Evolutionary conservation across 1,139 yeast genomes (phyloP).

Genomic region (Fermentozyma sake): DNA sequence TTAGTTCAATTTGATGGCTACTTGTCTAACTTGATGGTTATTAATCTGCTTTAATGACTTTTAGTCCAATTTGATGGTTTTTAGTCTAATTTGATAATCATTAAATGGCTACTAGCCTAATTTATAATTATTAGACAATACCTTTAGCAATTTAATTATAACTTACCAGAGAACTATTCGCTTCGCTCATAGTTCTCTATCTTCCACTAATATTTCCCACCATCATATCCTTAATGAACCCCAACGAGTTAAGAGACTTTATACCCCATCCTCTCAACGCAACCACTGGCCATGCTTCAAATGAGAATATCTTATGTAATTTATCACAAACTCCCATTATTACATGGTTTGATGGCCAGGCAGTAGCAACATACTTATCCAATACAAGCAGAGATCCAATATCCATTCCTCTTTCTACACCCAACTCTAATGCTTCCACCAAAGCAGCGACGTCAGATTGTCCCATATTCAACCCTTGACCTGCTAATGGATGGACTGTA

Average conservation of each 20-base stretch:
- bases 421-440: slow-evolving; percentile 64
- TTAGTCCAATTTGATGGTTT: too few relatives aligned
- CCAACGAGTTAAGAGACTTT: slow-evolving; percentile 58
- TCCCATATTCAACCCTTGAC: slow-evolving; percentile 99
- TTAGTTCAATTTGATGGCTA: too few relatives aligned
- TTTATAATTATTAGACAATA: too few relatives aligned
- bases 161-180: too few relatives aligned
- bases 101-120: too few relatives aligned
- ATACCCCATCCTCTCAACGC: slow-evolving; percentile 73
- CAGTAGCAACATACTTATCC: slow-evolving; percentile 79
- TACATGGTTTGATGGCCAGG: slow-evolving; percentile 76
- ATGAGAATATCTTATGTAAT: slow-evolving; percentile 80
- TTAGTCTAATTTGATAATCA: too few relatives aligned
- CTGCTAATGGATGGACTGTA: slow-evolving; percentile 95
- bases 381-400: slow-evolving; percentile 80
- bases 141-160: too few relatives aligned
- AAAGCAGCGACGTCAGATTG: slow-evolving; percentile 83
- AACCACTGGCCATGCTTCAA: slow-evolving; percentile 71
- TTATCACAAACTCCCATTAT: slow-evolving; percentile 88
- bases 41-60: too few relatives aligned
- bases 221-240: slow-evolving; percentile 54
- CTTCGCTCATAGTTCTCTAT: too few relatives aligned
- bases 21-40: too few relatives aligned
- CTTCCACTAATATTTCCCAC: slow-evolving; percentile 27
- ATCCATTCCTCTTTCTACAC: slow-evolving; percentile 76